phyloP scores from a whole-genome alignment of 768 basidiomycete species.

The Suillus fuscotomentosus region DNA sequence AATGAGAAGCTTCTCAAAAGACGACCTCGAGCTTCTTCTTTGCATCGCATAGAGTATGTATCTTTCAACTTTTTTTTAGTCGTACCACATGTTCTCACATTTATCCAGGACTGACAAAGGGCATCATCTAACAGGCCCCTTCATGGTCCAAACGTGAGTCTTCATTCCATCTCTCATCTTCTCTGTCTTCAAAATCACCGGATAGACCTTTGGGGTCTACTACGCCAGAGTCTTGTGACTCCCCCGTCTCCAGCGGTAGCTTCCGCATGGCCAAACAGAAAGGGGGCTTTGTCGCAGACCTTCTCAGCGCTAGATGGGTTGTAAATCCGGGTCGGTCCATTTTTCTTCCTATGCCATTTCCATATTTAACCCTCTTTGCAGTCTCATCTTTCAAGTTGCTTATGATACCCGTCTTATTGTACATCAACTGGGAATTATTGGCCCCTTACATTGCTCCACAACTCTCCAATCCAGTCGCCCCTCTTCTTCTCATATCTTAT shows the following conservation, averaged over 20 bases:
- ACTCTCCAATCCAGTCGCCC: slow-evolving; percentile 69
- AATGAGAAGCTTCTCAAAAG: slow-evolving; percentile 9
- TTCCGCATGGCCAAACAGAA: slow-evolving; percentile 19
- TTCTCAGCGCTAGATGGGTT: slow-evolving; percentile 65
- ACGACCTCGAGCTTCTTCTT: slow-evolving; percentile 6
- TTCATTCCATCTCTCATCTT: neutral
- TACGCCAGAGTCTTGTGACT: slow-evolving; percentile 36
- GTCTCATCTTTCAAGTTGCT: slow-evolving; percentile 70
- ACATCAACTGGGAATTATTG: slow-evolving; percentile 61
- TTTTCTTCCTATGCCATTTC: neutral
- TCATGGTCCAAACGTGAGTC: slow-evolving; percentile 62
- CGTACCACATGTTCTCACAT: slow-evolving; percentile 1
- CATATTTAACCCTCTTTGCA: slow-evolving; percentile 22
- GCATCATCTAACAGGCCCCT: slow-evolving; percentile 63
- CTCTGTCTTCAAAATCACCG: neutral
- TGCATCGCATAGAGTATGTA: slow-evolving; percentile 30
- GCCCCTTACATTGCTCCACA: slow-evolving; percentile 45
- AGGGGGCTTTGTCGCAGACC: slow-evolving; percentile 48
- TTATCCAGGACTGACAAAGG: slow-evolving; percentile 46
- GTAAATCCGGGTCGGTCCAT: slow-evolving; percentile 60
- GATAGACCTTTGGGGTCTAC: slow-evolving; percentile 39
- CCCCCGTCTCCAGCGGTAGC: slow-evolving; percentile 23
- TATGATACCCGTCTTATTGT: slow-evolving; percentile 57
- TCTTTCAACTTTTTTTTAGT: slow-evolving; percentile 11
- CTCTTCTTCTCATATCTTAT: slow-evolving; percentile 71